Evolutionary conservation across 495 filamentous ascomycete species (phyloP), one percentile per base, ranked within the genome.

Genomic region (Trichocladium antarcticum): DNA sequence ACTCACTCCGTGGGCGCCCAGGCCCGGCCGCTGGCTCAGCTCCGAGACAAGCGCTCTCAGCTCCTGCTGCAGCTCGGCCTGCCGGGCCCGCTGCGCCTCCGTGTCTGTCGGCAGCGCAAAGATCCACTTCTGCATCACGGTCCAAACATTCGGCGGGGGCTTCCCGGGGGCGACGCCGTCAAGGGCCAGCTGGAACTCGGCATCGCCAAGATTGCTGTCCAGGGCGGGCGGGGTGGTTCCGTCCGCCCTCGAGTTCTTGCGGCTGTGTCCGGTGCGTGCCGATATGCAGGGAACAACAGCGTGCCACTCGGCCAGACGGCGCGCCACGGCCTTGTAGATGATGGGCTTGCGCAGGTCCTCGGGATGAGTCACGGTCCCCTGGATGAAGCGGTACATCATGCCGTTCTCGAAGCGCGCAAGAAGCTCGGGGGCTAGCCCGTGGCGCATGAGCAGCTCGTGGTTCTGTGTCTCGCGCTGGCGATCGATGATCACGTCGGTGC

Each of bases 391-490:
- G 69, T 99, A 99, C 50, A 97, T 76, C 59, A 99, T 83, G 50
- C 92, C 92, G 64, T 99, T 99, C 48, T 89, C 75, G 74, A 99
- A 99, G 50, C 89, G 85, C 11, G 89, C 93, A 40, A 97, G 75
- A 5, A 99, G 73, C 35, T 82, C 74, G 38, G 92, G 93, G 8
- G 92, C 92, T 38, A 97, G 79, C 60, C 79, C 77, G 58, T 84
- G 71, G 54, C 76, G 78, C 61, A 87, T 85, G 41, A 97, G 79
- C 27, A 92, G 58, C 57, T 77, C 74, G 54, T 79, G 76, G 58
- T 77, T 78, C 52, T 77, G 66, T 17, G 63, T 78, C 78, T 76
- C 82, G 81, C 92, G 82, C 70, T 95, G 85, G 49, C 92, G 85
- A 70, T 99, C 93, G 69, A 99, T 97, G 54, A 99, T 78, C 42